Base-by-base conservation (phyloP, 2,329 filamentous ascomycete genomes). In the Trichoderma simmonsii region DNA sequence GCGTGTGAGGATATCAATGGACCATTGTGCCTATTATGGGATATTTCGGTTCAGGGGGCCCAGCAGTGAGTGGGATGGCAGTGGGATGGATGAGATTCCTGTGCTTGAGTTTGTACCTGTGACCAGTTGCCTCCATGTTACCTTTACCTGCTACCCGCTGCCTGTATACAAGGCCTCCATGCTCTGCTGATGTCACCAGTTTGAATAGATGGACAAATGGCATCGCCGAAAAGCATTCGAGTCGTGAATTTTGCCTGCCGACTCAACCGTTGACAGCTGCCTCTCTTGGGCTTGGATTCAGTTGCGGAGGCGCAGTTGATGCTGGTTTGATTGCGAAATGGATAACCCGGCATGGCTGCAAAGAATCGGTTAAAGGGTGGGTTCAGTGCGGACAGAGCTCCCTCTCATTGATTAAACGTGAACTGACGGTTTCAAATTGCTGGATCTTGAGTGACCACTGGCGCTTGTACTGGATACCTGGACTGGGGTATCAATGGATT, bases 321-420 rank as follows among this genome's bases (percentile, higher is more conserved):
- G 34, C 57, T 51, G 66, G 66, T 70, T 70, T 70, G 66, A 70
- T 70, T 70, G 28, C 66, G 36, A 54, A 28, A 62, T 70, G 66
- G 66, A 62, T 70, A 70, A 59, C 36, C 32, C 66, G 66, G 66
- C 66, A 70, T 51, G 15, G n/a, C 21, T 43, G 60, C 26, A 61
- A 30, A 61, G 57, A 34, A 21, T 59, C 36, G 66, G 66, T 56
- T 48, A 69, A 69, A n/a, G n/a, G 66, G 66, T 69, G 66, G 66
- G 66, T 26, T 65, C 21, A 4, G 1, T 7, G 21, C 36, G 28
- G 36, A 9, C 30, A 30, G 39, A 30, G 11, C 63, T 66, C 63
- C 63, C 63, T 66, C 34, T 36, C 48, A 21, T 57, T 26, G 64
- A 57, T 36, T 28, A 32, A 2, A 26, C 6, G 32, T 39, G 43